These are phyloP conservation scores for Mycena amicta DNA, from an alignment of 768 basidiomycete species.

Conservation along the genomic window DNA sequence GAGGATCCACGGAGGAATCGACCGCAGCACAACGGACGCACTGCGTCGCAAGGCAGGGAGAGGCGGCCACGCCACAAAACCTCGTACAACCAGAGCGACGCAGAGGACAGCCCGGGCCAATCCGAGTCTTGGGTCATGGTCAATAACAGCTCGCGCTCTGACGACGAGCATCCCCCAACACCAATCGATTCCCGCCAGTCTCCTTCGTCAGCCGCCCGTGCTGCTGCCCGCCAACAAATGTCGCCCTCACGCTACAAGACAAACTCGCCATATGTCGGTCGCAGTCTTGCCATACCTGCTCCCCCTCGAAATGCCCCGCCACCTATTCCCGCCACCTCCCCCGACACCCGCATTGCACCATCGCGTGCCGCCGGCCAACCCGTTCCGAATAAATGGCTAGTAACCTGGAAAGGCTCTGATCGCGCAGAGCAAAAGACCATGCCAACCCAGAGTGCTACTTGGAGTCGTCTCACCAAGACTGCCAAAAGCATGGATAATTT, in stretches of 20 bases:
- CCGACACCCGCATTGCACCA: conserved; percentile 34
- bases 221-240: conserved; percentile 33
- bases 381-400: conserved; percentile 49
- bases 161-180: conserved; percentile 17
- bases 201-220: conserved; percentile 26
- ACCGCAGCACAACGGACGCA: neutral
- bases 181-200: conserved; percentile 15
- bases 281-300: conserved; percentile 36
- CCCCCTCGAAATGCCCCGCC: conserved; percentile 44
- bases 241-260: conserved; percentile 34
- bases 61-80: conserved; percentile 18
- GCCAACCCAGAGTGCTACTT: conserved; percentile 34
- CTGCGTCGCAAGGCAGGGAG: conserved; percentile 1
- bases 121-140: conserved; percentile 20
- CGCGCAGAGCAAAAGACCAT: conserved; percentile 40
- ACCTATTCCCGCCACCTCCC: conserved; percentile 32
- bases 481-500: conserved; percentile 67
- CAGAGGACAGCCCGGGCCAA: conserved; percentile 16
- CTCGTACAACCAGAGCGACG: conserved; percentile 15
- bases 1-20: conserved; percentile 8
- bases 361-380: conserved; percentile 43
- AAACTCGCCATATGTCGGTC: conserved; percentile 36
- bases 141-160: conserved; percentile 3
- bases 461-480: conserved; percentile 34
- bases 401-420: conserved; percentile 54